A percentile compares a stretch with the other conserved stretches of the same genome.
Conservation (phyloP, 176 grass and related monocot species). For the Juncus inflexus region DNA sequence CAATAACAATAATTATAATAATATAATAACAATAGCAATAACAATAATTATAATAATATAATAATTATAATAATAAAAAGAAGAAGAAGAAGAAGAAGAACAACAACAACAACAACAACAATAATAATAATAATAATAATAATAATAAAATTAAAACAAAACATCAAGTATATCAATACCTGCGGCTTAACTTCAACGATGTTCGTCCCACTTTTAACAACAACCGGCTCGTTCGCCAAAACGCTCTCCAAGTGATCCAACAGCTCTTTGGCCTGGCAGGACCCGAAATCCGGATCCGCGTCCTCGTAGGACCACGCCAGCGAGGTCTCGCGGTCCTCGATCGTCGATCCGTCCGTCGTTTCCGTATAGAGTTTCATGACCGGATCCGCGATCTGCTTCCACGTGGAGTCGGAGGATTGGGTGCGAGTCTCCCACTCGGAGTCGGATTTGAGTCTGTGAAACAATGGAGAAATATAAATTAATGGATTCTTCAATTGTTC, state of each 20-base stretch:
- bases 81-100: too few relatives aligned
- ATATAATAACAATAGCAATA: too few relatives aligned
- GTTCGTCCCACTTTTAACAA: slow-evolving; percentile 14
- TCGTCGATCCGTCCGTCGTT: slow-evolving; percentile 56
- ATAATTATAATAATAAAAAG: too few relatives aligned
- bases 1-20: too few relatives aligned
- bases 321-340: slow-evolving; percentile 68
- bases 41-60: too few relatives aligned
- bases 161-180: slow-evolving; percentile 22
- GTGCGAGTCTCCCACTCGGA: slow-evolving; percentile 68
- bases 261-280: slow-evolving; percentile 94
- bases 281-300: slow-evolving; percentile 86
- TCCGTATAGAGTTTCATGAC: slow-evolving; percentile 45
- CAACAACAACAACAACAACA: too few relatives aligned
- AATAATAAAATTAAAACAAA: too few relatives aligned
- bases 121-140: too few relatives aligned
- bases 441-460: slow-evolving; percentile 46
- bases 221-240: slow-evolving; percentile 55
- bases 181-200: slow-evolving; percentile 83
- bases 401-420: slow-evolving; percentile 54
- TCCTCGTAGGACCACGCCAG: slow-evolving; percentile 92
- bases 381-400: slow-evolving; percentile 80
- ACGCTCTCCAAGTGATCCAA: slow-evolving; percentile 80
- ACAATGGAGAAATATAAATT: too few relatives aligned
- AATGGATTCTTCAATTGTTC: too few relatives aligned